Base-by-base conservation (phyloP, 768 basidiomycete genomes). In the Amanita molliuscula region DNA sequence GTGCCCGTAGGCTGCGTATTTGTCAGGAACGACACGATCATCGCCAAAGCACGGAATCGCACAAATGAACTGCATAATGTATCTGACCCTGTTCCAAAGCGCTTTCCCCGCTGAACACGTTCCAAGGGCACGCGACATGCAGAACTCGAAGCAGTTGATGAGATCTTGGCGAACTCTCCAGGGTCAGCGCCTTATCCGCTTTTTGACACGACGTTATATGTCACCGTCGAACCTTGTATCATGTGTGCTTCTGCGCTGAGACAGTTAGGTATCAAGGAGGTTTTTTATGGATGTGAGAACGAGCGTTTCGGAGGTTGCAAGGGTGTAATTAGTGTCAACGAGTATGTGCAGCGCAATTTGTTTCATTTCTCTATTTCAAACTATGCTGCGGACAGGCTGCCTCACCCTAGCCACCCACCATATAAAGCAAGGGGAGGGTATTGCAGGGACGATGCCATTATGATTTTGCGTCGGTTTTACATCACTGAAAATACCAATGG, bases 171-270 rank as follows among this genome's bases (percentile, higher is more conserved):
- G 0, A 75, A 84, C 61, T 84, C 85, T 6, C 77, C 79, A 20
- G 59, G 64, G 29, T 53, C 63, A n/a, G 46, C 65, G 0, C 59
- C 63, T 38, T 79, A 88, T 52, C 88, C 89, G 4, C 75, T 99
- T 15, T 73, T 75, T 0, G 72, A 78, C 8, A 94, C 90, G 18
- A 88, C 81, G 2, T 79, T 98, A 25, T 99, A 98, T 63, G 96
- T 98, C 46, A 99, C 96, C 4, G 96, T 99, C 47, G 95, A 99
- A 66, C 96, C 95, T 0, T 99, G 96, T 66, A 92, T 98, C 63
- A 98, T 98, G 96, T 99, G 96, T 56, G 91, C 93, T 10, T 92
- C 90, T 20, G 96, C 95, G 9, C 75, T 99, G 29, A 78, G 95
- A 48, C 96, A 98, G 67, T 67, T 95, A 54, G 94, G 94, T 13